A percentile compares a stretch with the other conserved stretches of the same genome.
These are phyloP conservation scores for Cicer yamashitae DNA, from an alignment of 306 rosid genomes.

Conservation along the genomic window DNA sequence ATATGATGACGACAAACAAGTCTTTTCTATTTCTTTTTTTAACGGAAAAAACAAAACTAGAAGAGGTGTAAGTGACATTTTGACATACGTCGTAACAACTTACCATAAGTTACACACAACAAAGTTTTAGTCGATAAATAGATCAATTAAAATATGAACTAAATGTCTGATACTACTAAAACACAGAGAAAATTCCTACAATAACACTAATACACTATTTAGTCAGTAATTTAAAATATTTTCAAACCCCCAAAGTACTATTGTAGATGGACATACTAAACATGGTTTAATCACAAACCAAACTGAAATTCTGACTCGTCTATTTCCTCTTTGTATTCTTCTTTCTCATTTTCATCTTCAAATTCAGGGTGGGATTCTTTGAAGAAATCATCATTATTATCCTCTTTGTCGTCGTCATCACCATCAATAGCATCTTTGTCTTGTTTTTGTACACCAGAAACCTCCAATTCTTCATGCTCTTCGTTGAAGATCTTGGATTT, in stretches of 20 bases:
- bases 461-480: slow-evolving; percentile 37
- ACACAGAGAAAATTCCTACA: not conserved
- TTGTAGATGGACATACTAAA: not conserved
- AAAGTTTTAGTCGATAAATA: not conserved
- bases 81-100: not conserved
- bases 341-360: slow-evolving; percentile 54
- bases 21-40: no score
- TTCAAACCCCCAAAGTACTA: slow-evolving; percentile 30
- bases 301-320: slow-evolving; percentile 57
- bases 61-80: not conserved
- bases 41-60: not conserved
- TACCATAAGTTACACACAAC: not conserved
- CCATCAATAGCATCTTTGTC: slow-evolving; percentile 33
- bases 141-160: not conserved
- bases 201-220: slow-evolving; percentile 7
- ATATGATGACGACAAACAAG: no score
- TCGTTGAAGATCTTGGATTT: slow-evolving; percentile 13
- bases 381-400: slow-evolving; percentile 25
- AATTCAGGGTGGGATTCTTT: slow-evolving; percentile 42
- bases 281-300: slow-evolving; percentile 33
- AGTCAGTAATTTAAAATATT: slow-evolving; percentile 16
- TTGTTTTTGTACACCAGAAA: slow-evolving; percentile 40
- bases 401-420: slow-evolving; percentile 25
- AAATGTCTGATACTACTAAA: slow-evolving; percentile 7
- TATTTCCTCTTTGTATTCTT: slow-evolving; percentile 59